phyloP scores from a whole-genome alignment of 1,284 basidiomycete genomes.

The Ceratobasidium papillatum region DNA sequence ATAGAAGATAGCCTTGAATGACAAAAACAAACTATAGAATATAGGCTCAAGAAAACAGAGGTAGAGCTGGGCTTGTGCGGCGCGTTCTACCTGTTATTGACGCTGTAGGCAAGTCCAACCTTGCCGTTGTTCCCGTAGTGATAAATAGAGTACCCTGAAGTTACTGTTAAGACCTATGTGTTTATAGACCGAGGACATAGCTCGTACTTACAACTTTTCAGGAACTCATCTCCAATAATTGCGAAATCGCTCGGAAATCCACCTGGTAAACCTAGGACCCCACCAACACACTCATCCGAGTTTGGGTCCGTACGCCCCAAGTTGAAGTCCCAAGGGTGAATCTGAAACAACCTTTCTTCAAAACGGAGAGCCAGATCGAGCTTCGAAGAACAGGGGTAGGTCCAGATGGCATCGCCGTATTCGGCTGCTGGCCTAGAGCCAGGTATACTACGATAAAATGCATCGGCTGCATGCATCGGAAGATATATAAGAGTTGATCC shows the following conservation, averaged over 20 bases:
- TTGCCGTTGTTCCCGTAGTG: slow-evolving; percentile 65
- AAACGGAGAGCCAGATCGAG: slow-evolving; percentile 62
- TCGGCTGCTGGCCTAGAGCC: slow-evolving; percentile 55
- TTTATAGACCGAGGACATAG: slow-evolving; percentile 22
- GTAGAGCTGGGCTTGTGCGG: too few relatives aligned
- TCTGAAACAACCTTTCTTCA: slow-evolving; percentile 56
- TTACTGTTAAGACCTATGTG: background rate
- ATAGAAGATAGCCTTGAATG: too few relatives aligned
- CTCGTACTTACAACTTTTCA: slow-evolving; percentile 66
- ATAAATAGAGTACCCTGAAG: slow-evolving; percentile 65
- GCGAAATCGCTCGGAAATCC: slow-evolving; percentile 62
- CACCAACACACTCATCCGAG: slow-evolving; percentile 67
- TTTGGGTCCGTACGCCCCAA: slow-evolving; percentile 57
- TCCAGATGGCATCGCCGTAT: slow-evolving; percentile 59
- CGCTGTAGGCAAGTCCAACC: slow-evolving; percentile 67
- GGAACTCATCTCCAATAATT: slow-evolving; percentile 76
- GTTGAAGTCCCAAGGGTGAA: slow-evolving; percentile 72
- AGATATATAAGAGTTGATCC: slow-evolving; percentile 68
- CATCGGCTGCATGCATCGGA: slow-evolving; percentile 53
- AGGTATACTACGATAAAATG: slow-evolving; percentile 63
- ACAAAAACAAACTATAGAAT: too few relatives aligned
- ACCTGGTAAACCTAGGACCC: slow-evolving; percentile 65
- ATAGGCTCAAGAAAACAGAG: too few relatives aligned
- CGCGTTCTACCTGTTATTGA: slow-evolving; percentile 61
- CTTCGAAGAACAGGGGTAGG: slow-evolving; percentile 59